Evolutionary conservation across 2,329 filamentous ascomycete genomes (phyloP), one percentile per base, ranked within the genome.

Genomic region (Colletotrichum sp.): DNA sequence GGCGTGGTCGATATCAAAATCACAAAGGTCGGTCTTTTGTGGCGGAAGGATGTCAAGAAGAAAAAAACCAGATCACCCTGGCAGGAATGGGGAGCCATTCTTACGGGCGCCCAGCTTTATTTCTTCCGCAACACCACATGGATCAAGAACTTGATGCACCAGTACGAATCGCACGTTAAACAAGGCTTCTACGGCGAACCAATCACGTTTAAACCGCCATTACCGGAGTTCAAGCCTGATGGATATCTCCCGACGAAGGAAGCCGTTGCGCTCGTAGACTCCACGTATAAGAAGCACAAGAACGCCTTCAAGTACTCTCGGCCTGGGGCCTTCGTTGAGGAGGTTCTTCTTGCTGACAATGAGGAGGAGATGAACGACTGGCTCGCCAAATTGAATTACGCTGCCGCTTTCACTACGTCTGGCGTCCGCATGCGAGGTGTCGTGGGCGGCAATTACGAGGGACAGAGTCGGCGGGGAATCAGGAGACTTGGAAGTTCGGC

Each of bases 11-110:
- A 98, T 84, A 98, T 99, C 82, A 98, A 98, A 80, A 94, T 98
- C 61, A 98, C 96, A 60, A 99, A 98, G 84, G 96, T 99, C 66
- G 97, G 97, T 6, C 87, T 98, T 3, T 84, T 99, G 36, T 99
- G 97, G 97, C 93, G 97, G 60, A 99, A 99, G 83, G 96, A 98
- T 78, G 87, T 90, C 2, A 98, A 98, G 86, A 98, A 96, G 86
- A 96, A 97, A 86, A 98, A 97, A 84, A 94, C 96, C 1, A 91
- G 96, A 58, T 98, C 96, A 13, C 96, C 97, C 2, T 99, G 97
- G 97, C 96, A 98, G 82, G 97, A 99, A 89, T 99, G 97, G 97
- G 97, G 97, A 68, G 97, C 96, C 28, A 94, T 99, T 74, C 89
- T 99, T 34, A 99, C 97, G 1, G 95, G 96, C n/a, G 97, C 97